Percentiles rank a stretch among this genome's conserved stretches.
These are phyloP conservation scores for Penicillium nordicum DNA, from an alignment of 2,329 filamentous ascomycete genomes.

Conservation along the genomic window DNA sequence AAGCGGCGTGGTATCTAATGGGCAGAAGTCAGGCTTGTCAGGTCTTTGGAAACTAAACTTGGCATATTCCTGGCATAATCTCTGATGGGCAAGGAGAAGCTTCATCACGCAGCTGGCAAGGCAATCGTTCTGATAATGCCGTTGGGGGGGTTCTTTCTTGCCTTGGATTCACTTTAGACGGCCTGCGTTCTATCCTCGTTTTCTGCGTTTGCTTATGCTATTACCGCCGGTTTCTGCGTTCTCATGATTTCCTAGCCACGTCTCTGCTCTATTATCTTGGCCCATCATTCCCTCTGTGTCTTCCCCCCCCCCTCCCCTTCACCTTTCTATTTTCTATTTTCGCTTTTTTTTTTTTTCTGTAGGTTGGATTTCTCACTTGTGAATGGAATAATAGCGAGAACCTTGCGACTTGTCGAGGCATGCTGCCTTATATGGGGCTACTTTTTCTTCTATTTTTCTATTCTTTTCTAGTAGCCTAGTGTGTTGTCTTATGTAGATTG, in stretches of 20 bases:
- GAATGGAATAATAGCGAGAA: slow-evolving; percentile 40
- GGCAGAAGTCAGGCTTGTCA: slow-evolving; percentile 10
- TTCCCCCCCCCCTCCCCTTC: slow-evolving; percentile 8
- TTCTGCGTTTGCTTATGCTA: slow-evolving; percentile 29
- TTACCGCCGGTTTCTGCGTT: slow-evolving; percentile 27
- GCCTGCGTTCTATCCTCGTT: slow-evolving; percentile 26
- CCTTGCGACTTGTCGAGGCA: slow-evolving; percentile 19
- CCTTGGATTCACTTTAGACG: slow-evolving; percentile 34
- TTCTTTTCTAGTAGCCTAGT: background rate
- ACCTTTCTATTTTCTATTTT: slow-evolving; percentile 16
- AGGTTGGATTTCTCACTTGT: slow-evolving; percentile 35
- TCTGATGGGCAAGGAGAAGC: slow-evolving; percentile 8
- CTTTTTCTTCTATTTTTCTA: background rate
- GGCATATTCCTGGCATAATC: slow-evolving; percentile 6
- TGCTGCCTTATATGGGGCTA: background rate
- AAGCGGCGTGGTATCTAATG: slow-evolving; percentile 18
- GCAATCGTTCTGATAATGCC: slow-evolving; percentile 13
- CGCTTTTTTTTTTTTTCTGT: slow-evolving; percentile 19
- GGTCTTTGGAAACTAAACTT: slow-evolving; percentile 3
- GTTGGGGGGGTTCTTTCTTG: slow-evolving; percentile 17
- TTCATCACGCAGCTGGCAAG: slow-evolving; percentile 10
- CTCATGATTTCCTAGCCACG: slow-evolving; percentile 12
- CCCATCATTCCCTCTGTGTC: slow-evolving; percentile 15
- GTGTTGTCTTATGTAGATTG: background rate
- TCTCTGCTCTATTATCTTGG: slow-evolving; percentile 7